Conservation (phyloP, 2,329 filamentous ascomycete species). For the Orbilia brochopaga region DNA sequence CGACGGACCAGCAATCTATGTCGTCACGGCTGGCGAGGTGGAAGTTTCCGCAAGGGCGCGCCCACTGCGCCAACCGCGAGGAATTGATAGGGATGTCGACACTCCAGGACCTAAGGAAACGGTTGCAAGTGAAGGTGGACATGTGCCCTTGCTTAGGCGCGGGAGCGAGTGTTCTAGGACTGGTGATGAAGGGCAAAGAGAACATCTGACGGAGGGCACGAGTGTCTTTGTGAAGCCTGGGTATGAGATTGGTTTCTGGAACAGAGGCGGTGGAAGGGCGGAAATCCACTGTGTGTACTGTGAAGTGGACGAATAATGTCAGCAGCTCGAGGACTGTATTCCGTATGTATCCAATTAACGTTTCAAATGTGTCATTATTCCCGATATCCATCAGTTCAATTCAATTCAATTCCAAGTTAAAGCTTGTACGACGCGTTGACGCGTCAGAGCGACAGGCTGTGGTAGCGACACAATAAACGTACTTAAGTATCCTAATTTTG, state of each 20-base stretch:
- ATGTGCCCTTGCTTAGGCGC: constrained; percentile 27
- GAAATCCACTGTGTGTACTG: constrained; percentile 29
- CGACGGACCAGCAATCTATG: constrained; percentile 30
- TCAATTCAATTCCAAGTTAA: no score
- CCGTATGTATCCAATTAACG: neutral
- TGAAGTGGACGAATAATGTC: constrained; percentile 11
- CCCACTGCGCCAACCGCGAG: neutral
- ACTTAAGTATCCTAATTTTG: no score
- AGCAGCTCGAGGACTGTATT: constrained; percentile 1
- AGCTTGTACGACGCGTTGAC: no score
- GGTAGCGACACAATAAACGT: no score
- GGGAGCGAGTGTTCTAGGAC: constrained; percentile 36
- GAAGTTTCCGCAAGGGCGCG: constrained; percentile 25
- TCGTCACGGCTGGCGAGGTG: constrained; percentile 27
- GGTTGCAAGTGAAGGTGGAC: constrained; percentile 31
- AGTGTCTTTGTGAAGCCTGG: constrained; percentile 36
- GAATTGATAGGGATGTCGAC: neutral
- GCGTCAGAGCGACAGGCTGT: no score
- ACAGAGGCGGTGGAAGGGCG: constrained; percentile 21
- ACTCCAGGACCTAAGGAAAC: constrained; percentile 26
- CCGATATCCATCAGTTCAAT: no score
- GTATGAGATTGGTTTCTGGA: constrained; percentile 35
- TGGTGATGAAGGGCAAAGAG: constrained; percentile 26
- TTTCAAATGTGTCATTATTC: no score
- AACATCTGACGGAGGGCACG: constrained; percentile 31